Conservation (phyloP, 345 rosid species). For the Rhodamnia rubescens region DNA sequence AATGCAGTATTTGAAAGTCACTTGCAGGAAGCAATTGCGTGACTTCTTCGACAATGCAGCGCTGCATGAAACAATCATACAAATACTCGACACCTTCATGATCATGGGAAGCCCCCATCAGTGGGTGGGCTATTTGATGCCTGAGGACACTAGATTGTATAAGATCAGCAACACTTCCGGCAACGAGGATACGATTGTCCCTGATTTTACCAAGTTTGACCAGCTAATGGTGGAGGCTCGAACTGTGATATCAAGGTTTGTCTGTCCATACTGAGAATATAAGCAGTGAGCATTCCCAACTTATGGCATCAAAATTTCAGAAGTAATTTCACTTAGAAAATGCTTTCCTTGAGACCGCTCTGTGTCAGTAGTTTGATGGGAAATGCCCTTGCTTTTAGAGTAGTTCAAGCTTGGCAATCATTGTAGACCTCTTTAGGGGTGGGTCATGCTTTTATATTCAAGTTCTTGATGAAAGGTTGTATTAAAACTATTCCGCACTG, state of each 20-base stretch:
- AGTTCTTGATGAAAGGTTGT: background rate
- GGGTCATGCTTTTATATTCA: background rate
- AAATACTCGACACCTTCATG: slow-evolving; percentile 69
- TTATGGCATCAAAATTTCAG: background rate
- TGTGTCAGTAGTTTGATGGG: background rate
- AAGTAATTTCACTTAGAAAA: background rate
- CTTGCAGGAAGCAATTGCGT: slow-evolving; percentile 69
- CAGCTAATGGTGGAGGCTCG: slow-evolving; percentile 73
- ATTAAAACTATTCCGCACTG: background rate
- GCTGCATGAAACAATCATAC: slow-evolving; percentile 51
- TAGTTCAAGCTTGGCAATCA: background rate
- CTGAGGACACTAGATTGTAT: slow-evolving; percentile 31
- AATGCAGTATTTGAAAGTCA: background rate
- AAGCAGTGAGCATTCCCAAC: background rate
- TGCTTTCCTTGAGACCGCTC: background rate
- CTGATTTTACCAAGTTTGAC: slow-evolving; percentile 44
- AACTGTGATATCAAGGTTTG: slow-evolving; percentile 69
- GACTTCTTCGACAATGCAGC: slow-evolving; percentile 38
- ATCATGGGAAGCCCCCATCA: slow-evolving; percentile 57
- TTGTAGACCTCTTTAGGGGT: background rate
- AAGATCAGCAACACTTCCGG: slow-evolving; percentile 14
- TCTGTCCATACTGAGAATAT: background rate
- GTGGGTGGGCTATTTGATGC: slow-evolving; percentile 82
- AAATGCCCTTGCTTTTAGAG: background rate
- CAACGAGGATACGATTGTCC: slow-evolving; percentile 14